Conservation (phyloP, 176 grass and related monocot genomes). For the Coix lacrymajobi region DNA sequence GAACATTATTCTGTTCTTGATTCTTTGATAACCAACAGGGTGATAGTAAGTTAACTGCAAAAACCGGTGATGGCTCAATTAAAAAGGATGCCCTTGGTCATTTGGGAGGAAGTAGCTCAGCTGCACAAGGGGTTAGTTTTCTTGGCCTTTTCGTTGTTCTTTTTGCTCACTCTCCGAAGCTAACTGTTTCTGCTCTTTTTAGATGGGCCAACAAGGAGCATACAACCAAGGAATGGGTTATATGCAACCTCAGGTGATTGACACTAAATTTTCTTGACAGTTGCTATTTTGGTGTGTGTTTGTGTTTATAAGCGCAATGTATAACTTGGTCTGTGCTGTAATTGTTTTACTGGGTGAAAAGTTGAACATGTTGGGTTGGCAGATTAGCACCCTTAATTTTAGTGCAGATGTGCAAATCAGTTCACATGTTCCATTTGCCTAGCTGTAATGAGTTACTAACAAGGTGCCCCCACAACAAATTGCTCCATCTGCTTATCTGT, state of each 20-base stretch:
- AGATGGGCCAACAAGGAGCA: constrained; percentile 69
- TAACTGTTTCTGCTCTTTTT: constrained; percentile 19
- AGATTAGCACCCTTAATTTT: not conserved
- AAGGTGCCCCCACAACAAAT: not conserved
- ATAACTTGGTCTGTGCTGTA: not conserved
- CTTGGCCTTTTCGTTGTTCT: not conserved
- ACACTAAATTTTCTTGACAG: not conserved
- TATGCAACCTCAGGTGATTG: constrained; percentile 72
- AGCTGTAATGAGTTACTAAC: not conserved
- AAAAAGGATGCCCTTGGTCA: constrained; percentile 56
- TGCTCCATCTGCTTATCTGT: not conserved
- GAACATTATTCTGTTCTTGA: not conserved
- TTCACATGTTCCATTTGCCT: not conserved
- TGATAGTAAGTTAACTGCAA: constrained; percentile 66
- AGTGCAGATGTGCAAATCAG: not conserved
- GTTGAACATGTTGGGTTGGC: not conserved
- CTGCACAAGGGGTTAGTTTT: constrained; percentile 49
- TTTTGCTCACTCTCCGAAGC: not conserved
- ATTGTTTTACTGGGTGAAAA: not conserved
- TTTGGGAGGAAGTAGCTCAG: constrained; percentile 40
- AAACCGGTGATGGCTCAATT: constrained; percentile 47
- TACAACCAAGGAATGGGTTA: constrained; percentile 74
- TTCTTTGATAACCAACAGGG: constrained; percentile 32
- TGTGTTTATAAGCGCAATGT: not conserved
- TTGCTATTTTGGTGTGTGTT: not conserved